Evolutionary conservation across 2,329 filamentous ascomycete genomes (phyloP), one percentile per base, ranked within the genome.

Genomic region (Aureobasidium sp.): DNA sequence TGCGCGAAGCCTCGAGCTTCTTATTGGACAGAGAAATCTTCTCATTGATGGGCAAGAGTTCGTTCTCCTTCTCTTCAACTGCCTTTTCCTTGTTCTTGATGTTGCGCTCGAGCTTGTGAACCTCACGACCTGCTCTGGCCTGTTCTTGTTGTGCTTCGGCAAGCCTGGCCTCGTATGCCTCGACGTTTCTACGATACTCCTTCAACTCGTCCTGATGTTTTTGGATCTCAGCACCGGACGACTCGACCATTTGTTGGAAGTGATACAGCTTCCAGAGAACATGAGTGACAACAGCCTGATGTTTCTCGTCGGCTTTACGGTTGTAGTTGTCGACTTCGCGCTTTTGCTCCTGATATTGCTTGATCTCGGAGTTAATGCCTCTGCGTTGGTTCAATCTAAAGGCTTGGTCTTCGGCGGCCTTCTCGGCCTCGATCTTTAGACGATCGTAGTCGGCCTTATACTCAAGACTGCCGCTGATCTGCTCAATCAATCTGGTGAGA

Each of bases 261-360:
- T 96, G 92, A 73, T 91, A 97, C 1, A 99, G 81, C 76, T 97
- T 97, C 93, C 93, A 99, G 15, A 99, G 79, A 37, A 95, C 92
- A 67, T 97, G 93, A 0, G 89, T 92, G 61, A 97, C 90, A 62
- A 97, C 89, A 8, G 93, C 94, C 60, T 90, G 84, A 72, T 99
- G 93, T 55, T 90, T 87, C 73, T 97, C 91, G 60, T 94, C 89
- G 1, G 89, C 89, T 75, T 97, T 97, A 66, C 85, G 87, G 71
- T 95, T 89, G 72, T 93, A 99, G 68, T 88, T 93, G 67, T 99
- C 94, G 5, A 93, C 93, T 72, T 97, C 94, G 67, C 87, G 87
- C 78, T 97, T 97, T 75, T 97, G 93, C 73, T 97, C 92, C 71
- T 96, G 89, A 71, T 97, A 99, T 70, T 96, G 92, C 73, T 94